Base-by-base conservation (phyloP, 192 early-diverging fungal genomes). In the Jimgerdemannia flammicorona region DNA sequence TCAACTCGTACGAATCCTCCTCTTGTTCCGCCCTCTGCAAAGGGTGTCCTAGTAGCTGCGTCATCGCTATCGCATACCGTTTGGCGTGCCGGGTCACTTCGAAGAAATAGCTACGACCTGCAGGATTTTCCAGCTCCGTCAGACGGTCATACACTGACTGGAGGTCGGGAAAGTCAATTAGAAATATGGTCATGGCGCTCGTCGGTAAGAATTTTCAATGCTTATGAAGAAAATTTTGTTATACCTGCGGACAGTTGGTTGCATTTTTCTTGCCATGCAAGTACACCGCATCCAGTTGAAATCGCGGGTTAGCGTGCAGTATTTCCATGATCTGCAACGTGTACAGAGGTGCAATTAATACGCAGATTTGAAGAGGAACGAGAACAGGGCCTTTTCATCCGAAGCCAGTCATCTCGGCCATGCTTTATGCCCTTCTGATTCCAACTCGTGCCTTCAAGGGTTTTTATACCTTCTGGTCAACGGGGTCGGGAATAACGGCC, bases 131-230 rank as follows among this genome's bases (percentile, higher is more conserved):
- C 40, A 81, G 70, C 4, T 81, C 80, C 76, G 77, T 81, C 40
- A 81, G 20, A 4, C 80, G 72, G 64, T 81, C 80, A 39, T 81
- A 81, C 14, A 81, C 72, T 64, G 75, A 74, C 80, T 81, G 43
- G 18, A 65, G 20, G 18, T 9, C 3, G 2, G 4, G 7, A 9
- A n/a, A 3, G 44, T 10, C 18, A 71, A 9, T 43, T 41, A n/a
- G 67, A 74, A 54, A 71, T 44, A 29, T 40, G 29, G 29, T 29
- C 1, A 29, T 29, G 29, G 29, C 29, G 29, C 29, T 29, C 29
- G 29, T 29, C 29, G 29, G 29, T 29, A 29, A 29, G 29, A 29
- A 29, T 29, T 29, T 29, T 29, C 29, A 29, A 29, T 29, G 29
- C 29, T 0, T 29, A 29, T 29, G 29, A 29, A 29, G 29, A 29